phyloP scores from a whole-genome alignment of 306 rosid genomes.

The Medicago truncatula region DNA sequence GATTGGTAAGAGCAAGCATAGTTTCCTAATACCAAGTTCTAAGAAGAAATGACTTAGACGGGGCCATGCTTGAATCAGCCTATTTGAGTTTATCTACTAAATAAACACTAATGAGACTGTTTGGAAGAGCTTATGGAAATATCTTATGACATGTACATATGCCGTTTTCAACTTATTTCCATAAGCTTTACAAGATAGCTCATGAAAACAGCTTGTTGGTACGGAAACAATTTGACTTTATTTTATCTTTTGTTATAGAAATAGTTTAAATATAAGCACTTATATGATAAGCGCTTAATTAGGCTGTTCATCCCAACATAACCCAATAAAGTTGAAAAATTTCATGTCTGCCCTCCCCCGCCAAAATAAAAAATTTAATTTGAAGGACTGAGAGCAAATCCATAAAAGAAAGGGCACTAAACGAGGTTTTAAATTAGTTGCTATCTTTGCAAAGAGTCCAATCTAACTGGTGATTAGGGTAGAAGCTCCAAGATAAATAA shows the following conservation, averaged over 20 bases:
- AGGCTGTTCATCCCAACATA: neutral
- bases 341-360: neutral
- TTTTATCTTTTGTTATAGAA: neutral
- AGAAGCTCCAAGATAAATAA: neutral
- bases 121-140: neutral
- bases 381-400: neutral
- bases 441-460: conserved; percentile 8
- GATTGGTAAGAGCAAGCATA: conserved; percentile 22
- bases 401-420: conserved; percentile 18
- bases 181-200: neutral
- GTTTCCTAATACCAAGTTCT: conserved; percentile 18
- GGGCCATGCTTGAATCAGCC: neutral
- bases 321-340: neutral
- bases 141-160: neutral
- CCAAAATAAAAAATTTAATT: neutral
- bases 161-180: neutral
- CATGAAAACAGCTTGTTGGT: neutral
- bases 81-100: neutral
- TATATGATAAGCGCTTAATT: neutral
- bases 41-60: neutral
- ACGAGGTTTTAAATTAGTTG: neutral
- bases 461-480: neutral
- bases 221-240: neutral
- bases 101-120: neutral
- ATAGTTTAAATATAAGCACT: neutral